phyloP scores from a whole-genome alignment of 169 alveolate species.

The Plasmodium relictum region DNA sequence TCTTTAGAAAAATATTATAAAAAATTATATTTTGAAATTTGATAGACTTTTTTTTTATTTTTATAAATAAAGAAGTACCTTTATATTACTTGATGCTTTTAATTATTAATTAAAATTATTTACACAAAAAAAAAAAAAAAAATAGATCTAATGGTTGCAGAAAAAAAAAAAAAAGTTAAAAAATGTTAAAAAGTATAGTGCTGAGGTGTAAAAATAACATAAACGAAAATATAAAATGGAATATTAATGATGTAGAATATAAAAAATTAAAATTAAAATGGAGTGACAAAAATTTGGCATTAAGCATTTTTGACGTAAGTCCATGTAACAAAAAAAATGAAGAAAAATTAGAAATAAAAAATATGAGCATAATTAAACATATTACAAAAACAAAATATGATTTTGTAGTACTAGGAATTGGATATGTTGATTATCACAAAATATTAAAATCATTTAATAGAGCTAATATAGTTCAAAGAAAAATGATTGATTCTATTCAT shows the following conservation, averaged over 20 bases:
- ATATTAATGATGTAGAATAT: slow-evolving; percentile 9
- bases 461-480: slow-evolving; percentile 68
- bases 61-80: too few relatives aligned
- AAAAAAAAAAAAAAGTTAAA: not conserved
- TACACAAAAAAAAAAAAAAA: too few relatives aligned
- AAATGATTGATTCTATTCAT: slow-evolving; percentile 58
- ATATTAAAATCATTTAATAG: slow-evolving; percentile 74
- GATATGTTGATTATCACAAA: slow-evolving; percentile 77
- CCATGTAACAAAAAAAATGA: slow-evolving; percentile 61
- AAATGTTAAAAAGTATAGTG: slow-evolving; percentile 5
- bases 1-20: too few relatives aligned
- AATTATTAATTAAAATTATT: too few relatives aligned
- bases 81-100: too few relatives aligned
- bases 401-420: slow-evolving; percentile 72
- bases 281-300: slow-evolving; percentile 37
- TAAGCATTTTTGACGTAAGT: slow-evolving; percentile 36
- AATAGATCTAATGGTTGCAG: too few relatives aligned
- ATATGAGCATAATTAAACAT: slow-evolving; percentile 69
- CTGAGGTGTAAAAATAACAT: slow-evolving; percentile 13
- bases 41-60: too few relatives aligned
- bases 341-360: slow-evolving; percentile 72
- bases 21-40: too few relatives aligned
- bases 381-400: slow-evolving; percentile 50
- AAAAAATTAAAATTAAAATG: slow-evolving; percentile 53
- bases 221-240: not conserved